These are phyloP conservation scores for Crepidotus variabilis DNA, from an alignment of 768 basidiomycete species.

Conservation along the genomic window DNA sequence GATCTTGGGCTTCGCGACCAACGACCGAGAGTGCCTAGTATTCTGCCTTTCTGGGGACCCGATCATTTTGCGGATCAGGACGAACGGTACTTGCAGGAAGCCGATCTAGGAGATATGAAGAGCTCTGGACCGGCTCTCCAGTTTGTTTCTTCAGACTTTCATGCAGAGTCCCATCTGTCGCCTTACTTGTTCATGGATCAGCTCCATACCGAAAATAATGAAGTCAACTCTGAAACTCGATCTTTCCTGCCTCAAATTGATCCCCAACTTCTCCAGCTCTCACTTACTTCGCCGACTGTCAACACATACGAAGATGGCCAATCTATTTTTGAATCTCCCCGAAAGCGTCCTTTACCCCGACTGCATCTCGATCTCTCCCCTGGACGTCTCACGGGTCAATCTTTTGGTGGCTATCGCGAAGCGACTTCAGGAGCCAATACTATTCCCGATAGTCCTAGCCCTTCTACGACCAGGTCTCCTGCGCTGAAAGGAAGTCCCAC, in stretches of 20 bases:
- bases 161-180: background rate
- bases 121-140: constrained; percentile 8
- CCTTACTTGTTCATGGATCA: constrained; percentile 15
- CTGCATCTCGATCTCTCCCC: constrained; percentile 24
- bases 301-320: background rate
- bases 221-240: constrained; percentile 7
- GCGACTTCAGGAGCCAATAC: constrained; percentile 16
- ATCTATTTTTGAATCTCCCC: background rate
- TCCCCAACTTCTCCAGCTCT: constrained; percentile 22
- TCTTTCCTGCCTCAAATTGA: constrained; percentile 21
- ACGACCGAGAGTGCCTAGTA: constrained; percentile 36
- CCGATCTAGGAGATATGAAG: constrained; percentile 9
- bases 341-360: constrained; percentile 23
- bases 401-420: constrained; percentile 23
- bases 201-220: background rate
- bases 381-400: constrained; percentile 22
- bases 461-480: constrained; percentile 9
- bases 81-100: constrained; percentile 12
- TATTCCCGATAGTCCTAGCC: constrained; percentile 24
- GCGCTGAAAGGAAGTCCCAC: constrained; percentile 20
- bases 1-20: constrained; percentile 9
- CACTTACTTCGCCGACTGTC: background rate
- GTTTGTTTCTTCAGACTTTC: background rate
- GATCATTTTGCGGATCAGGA: constrained; percentile 17
- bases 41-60: constrained; percentile 31